These are phyloP conservation scores for Neospermospora avenae DNA, from an alignment of 2,329 filamentous ascomycete genomes.

Conservation along the genomic window DNA sequence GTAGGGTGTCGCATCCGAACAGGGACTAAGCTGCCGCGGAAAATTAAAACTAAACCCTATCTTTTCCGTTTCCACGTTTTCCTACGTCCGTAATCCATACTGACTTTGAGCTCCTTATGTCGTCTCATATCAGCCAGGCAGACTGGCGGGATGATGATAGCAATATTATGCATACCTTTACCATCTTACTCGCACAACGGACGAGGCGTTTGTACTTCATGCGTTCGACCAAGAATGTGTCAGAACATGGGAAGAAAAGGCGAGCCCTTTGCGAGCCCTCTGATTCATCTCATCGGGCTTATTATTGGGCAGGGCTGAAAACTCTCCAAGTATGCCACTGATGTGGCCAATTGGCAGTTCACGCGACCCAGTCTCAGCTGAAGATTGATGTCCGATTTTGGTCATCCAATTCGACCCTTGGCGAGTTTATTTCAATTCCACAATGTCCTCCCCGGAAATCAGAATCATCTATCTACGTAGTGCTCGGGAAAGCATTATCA, in stretches of 20 bases:
- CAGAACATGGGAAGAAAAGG: slow-evolving; percentile 1
- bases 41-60: slow-evolving; percentile 11
- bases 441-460: background rate
- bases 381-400: background rate
- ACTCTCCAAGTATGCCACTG: slow-evolving; percentile 4
- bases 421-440: no score
- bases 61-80: slow-evolving; percentile 25
- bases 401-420: background rate
- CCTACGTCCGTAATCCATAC: slow-evolving; percentile 15
- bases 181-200: slow-evolving; percentile 10
- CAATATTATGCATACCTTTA: slow-evolving; percentile 30
- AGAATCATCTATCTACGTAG: background rate
- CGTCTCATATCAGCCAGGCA: slow-evolving; percentile 16
- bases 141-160: slow-evolving; percentile 16
- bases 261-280: slow-evolving; percentile 3
- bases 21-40: slow-evolving; percentile 2
- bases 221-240: slow-evolving; percentile 13
- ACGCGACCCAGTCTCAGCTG: slow-evolving; percentile 6
- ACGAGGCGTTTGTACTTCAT: slow-evolving; percentile 19
- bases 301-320: slow-evolving; percentile 14
- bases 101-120: slow-evolving; percentile 7
- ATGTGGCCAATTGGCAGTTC: slow-evolving; percentile 5
- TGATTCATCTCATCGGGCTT: background rate
- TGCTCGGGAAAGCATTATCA: background rate
- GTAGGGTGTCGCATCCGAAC: background rate